Conservation (phyloP, 129 eudicot genomes). For the Smallanthus sonchifolius region DNA sequence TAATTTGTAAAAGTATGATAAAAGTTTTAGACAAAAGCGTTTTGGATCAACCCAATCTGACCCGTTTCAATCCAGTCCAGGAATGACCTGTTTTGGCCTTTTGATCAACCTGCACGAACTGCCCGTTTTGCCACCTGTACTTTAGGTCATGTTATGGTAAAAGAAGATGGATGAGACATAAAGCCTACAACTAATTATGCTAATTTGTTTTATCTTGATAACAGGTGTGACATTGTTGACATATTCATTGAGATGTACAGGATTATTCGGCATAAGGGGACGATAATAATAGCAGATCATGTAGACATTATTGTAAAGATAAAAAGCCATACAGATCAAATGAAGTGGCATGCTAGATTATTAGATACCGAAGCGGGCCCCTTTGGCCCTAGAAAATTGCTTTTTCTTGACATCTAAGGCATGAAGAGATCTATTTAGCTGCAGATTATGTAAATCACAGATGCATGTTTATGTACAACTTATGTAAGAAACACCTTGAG, state of each 20-base stretch:
- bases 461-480: neutral
- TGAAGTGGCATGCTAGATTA: constrained; percentile 36
- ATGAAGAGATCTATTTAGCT: neutral
- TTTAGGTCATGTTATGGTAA: constrained; percentile 5
- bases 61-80: neutral
- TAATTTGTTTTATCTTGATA: neutral
- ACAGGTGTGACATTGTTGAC: constrained; percentile 36
- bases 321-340: constrained; percentile 33
- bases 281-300: constrained; percentile 40
- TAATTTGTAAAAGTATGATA: neutral
- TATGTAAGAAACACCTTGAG: neutral
- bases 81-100: neutral
- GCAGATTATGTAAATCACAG: constrained; percentile 13
- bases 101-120: neutral
- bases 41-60: neutral
- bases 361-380: constrained; percentile 38
- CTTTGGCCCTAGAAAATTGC: constrained; percentile 38
- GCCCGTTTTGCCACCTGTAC: neutral
- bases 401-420: constrained; percentile 31
- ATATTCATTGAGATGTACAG: constrained; percentile 50
- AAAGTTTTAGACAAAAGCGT: neutral
- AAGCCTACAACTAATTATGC: neutral
- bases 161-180: neutral
- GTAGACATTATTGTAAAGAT: constrained; percentile 35
- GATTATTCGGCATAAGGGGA: constrained; percentile 46